Evolutionary conservation across 2,329 filamentous ascomycete genomes (phyloP).

Genomic region (Alternaria longipes): DNA sequence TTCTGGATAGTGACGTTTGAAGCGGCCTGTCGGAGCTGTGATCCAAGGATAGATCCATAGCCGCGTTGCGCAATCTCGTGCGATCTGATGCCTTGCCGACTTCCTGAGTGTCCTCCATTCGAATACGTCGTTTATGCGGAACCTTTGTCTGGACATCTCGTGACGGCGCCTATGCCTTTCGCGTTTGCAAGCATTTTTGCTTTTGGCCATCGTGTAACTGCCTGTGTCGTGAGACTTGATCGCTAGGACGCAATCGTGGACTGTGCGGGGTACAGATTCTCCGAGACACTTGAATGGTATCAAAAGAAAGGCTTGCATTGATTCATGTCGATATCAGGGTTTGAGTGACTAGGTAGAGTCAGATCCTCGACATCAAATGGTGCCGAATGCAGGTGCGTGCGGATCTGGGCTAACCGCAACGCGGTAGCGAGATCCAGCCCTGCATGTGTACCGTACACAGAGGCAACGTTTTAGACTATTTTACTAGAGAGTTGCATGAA

Average conservation of each 20-base stretch:
- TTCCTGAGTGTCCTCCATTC: conserved; percentile 4
- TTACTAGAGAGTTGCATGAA: neutral
- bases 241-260: neutral
- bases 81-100: conserved; percentile 6
- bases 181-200: neutral
- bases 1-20: neutral
- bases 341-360: neutral
- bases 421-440: neutral
- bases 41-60: conserved; percentile 20
- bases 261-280: neutral
- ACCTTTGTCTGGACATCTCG: neutral
- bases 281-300: neutral
- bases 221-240: neutral
- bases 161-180: neutral
- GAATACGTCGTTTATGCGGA: neutral
- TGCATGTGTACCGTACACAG: neutral
- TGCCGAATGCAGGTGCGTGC: neutral
- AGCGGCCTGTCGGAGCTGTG: neutral
- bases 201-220: neutral
- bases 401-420: neutral
- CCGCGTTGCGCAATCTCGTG: neutral
- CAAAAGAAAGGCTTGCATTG: neutral
- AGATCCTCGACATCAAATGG: neutral
- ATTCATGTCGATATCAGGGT: neutral
- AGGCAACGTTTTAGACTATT: neutral